Base-by-base conservation (phyloP, 106 monocot genomes). In the Agapanthus africanus region DNA sequence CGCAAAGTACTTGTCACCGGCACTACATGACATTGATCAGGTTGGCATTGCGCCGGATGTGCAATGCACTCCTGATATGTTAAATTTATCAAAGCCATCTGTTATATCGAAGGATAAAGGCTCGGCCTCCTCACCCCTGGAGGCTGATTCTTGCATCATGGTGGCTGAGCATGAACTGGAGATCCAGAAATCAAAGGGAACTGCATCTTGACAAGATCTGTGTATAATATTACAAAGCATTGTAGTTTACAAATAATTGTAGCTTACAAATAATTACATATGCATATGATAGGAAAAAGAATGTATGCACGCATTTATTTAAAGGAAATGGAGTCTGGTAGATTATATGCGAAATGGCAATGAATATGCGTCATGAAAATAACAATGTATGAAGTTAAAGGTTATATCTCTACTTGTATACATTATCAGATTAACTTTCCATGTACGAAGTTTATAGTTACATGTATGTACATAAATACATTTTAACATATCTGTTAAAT, bases 131-230 rank as follows among this genome's bases (percentile, higher is more conserved):
- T 50, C 82, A 16, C n/a, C n/a, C n/a, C 54, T 87, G 62, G 95
- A 97, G 74, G 66, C 77, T 46, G 91, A 97, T 76, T 86, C 95
- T 23, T 97, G 95, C 76, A 87, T 97, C 72, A 69, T 97, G 82
- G 84, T 89, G 15, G 95, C 95, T 37, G 95, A 97, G 70, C 95
- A 87, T 68, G 88, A 88, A 56, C 70, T 97, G 50, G 95, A 88
- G 59, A 39, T 80, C 37, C 80, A 91, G 71, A 49, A 84, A 66
- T 70, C 83, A 27, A 82, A 84, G 37, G 93, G 93, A 10, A 51
- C 88, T 19, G 88, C 85, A 69, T 93, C 91, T 40, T 92, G 73
- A 80, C 11, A 9, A 64, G 21, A 36, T n/a, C 22, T 26, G 36
- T 18, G 27, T 36, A 16, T 26, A 30, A 14, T 4, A 1, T 3